phyloP scores from a whole-genome alignment of 345 rosid genomes.

The Leavenworthia alabamica region DNA sequence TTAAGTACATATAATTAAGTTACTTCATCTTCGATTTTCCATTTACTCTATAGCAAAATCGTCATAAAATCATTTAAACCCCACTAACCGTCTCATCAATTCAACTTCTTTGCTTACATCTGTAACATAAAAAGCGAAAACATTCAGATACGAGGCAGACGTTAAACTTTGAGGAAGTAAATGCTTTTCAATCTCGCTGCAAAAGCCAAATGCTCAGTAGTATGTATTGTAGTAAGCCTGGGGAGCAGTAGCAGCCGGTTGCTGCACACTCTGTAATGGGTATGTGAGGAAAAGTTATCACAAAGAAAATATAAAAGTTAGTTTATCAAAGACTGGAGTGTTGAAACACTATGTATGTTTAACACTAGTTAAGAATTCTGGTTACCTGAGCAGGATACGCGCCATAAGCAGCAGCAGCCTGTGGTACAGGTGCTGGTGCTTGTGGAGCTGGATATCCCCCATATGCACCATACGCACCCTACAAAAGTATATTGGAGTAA shows the following conservation, averaged over 20 bases:
- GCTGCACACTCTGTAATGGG: constrained; percentile 57
- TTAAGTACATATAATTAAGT: not conserved
- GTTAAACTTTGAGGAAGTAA: constrained; percentile 6
- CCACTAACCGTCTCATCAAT: constrained; percentile 4
- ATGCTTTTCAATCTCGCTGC: not conserved
- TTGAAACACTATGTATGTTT: not conserved
- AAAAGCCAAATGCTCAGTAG: constrained; percentile 39
- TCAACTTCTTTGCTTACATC: constrained; percentile 1
- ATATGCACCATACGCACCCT: constrained; percentile 82
- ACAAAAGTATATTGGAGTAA: not conserved
- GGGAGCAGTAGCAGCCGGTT: constrained; percentile 35
- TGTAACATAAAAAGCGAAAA: not conserved
- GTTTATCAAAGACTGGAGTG: constrained; percentile 6
- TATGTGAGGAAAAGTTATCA: constrained; percentile 32
- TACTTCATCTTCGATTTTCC: no score
- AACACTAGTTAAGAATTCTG: not conserved
- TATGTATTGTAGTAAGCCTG: constrained; percentile 61
- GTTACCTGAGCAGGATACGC: constrained; percentile 84
- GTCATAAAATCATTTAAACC: not conserved
- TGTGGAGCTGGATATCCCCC: constrained; percentile 65
- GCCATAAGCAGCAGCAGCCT: constrained; percentile 53
- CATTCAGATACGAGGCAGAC: constrained; percentile 5
- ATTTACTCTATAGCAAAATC: no score
- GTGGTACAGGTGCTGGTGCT: constrained; percentile 64
- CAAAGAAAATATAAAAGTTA: constrained; percentile 1